Percentiles rank a stretch among this genome's conserved stretches.
Evolutionary conservation across 2,329 filamentous ascomycete genomes (phyloP).

Genomic region (Epichloe elymi): DNA sequence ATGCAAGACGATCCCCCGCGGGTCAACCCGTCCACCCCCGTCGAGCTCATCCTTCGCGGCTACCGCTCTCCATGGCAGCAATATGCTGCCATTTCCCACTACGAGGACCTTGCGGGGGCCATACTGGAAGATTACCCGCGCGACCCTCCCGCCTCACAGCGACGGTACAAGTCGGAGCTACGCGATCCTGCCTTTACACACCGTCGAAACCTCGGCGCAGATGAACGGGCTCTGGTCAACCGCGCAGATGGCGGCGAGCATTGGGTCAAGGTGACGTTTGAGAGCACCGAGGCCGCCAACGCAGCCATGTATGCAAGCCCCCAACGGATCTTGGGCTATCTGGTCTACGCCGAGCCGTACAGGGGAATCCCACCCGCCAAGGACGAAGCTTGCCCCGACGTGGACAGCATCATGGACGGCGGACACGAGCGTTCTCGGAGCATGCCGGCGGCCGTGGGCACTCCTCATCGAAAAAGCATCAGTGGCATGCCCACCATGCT

Average conservation of each 20-base stretch:
- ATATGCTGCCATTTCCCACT: constrained; percentile 83
- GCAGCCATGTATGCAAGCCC: constrained; percentile 57
- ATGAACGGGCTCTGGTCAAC: constrained; percentile 69
- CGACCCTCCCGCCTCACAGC: constrained; percentile 58
- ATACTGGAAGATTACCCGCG: constrained; percentile 92
- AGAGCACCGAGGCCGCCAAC: constrained; percentile 58
- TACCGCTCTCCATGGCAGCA: constrained; percentile 53
- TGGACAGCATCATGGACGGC: constrained; percentile 23
- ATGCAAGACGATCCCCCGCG: constrained; percentile 25
- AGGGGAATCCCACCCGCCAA: constrained; percentile 48
- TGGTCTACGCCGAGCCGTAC: constrained; percentile 60
- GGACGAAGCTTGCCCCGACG: constrained; percentile 49
- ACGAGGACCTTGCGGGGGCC: constrained; percentile 70
- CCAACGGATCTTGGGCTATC: constrained; percentile 55
- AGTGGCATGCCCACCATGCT: constrained; percentile 22
- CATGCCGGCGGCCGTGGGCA: constrained; percentile 19
- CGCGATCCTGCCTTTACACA: constrained; percentile 59
- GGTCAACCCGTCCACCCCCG: constrained; percentile 29
- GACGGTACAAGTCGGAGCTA: constrained; percentile 61
- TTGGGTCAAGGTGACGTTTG: constrained; percentile 84
- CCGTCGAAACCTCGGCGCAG: constrained; percentile 49
- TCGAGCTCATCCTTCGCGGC: constrained; percentile 76
- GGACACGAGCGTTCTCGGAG: constrained; percentile 22
- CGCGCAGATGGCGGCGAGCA: constrained; percentile 71
- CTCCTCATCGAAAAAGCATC: constrained; percentile 15